A percentile compares a stretch with the other conserved stretches of the same genome.
Evolutionary conservation across 75 land plant species (phyloP).

Genomic region (Cryptomeria japonica): DNA sequence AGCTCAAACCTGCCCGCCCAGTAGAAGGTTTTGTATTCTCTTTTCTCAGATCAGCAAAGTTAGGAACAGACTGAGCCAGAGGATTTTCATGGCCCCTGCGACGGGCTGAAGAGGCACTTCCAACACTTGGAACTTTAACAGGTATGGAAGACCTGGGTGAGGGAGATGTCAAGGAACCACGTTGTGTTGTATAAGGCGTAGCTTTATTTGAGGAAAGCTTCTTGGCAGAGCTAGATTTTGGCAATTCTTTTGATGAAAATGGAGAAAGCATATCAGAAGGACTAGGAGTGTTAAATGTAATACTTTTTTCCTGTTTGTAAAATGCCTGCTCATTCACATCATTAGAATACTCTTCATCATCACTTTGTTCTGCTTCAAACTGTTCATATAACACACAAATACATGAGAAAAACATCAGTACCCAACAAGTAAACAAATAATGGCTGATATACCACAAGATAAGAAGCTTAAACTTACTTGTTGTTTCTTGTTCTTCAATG

Average conservation of each 20-base stretch:
- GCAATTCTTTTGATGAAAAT: neutral
- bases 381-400: neutral
- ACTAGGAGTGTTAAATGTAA: constrained; percentile 7
- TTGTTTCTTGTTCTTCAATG: constrained; percentile 30
- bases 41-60: constrained; percentile 76
- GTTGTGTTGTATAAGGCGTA: neutral
- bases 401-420: neutral
- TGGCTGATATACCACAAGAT: neutral
- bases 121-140: constrained; percentile 21
- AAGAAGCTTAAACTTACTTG: constrained; percentile 49
- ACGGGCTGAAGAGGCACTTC: neutral
- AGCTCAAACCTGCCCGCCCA: constrained; percentile 26
- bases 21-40: constrained; percentile 77
- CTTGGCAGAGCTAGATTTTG: neutral
- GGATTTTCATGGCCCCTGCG: constrained; percentile 11
- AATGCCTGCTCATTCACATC: constrained; percentile 23
- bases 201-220: neutral
- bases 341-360: constrained; percentile 37
- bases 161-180: neutral
- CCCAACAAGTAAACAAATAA: neutral
- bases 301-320: constrained; percentile 17
- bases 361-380: neutral
- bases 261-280: constrained; percentile 5
- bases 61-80: constrained; percentile 74
- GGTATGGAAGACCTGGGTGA: neutral